Base-by-base conservation (phyloP, 1,284 basidiomycete genomes). In the Bjerkandera adusta region DNA sequence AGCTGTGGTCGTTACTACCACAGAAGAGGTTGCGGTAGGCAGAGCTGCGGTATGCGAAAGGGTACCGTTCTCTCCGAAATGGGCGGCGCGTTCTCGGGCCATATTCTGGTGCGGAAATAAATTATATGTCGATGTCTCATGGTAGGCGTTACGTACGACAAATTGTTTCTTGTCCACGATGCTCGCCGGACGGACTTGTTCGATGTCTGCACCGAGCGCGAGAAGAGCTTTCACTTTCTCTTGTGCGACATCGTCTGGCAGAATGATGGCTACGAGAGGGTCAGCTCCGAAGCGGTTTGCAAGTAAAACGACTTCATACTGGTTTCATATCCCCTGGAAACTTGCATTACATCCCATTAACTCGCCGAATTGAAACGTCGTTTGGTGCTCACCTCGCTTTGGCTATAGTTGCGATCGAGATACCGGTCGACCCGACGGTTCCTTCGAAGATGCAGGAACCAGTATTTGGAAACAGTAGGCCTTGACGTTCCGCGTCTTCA, bases 361-460 rank as follows among this genome's bases (percentile, higher is more conserved):
- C 26, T 25, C 24, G n/a, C n/a, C n/a, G n/a, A n/a, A n/a, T n/a
- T n/a, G n/a, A n/a, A n/a, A n/a, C 3, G 16, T 26, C 13, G 20
- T 25, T 37, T 30, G 25, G 10, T 12, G 61, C 76, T 41, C 57
- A 89, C 91, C 90, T 86, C 7, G 96, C 95, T 50, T 81, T 79
- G 4, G 93, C 89, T 36, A 97, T 87, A 2, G 90, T 97, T 0
- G 97, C 95, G 38, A 99, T 85, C 0, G 93, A 97, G 45, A 99
- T 99, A 1, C 96, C 97, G 0, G 97, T 99, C 2, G 92, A 96
- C 0, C 97, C 96, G 1, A 97, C 92, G 0, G 96, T 99, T 0
- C 97, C 97, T 66, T 99, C 97, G 51, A 98, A 99, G 38, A 99
- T 93, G 12, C 93, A 85, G 0, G 91, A 97, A 2, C 90, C 89